These are phyloP conservation scores for Orbilia blumenaviensis DNA, from an alignment of 2,329 filamentous ascomycete species.

Conservation along the genomic window DNA sequence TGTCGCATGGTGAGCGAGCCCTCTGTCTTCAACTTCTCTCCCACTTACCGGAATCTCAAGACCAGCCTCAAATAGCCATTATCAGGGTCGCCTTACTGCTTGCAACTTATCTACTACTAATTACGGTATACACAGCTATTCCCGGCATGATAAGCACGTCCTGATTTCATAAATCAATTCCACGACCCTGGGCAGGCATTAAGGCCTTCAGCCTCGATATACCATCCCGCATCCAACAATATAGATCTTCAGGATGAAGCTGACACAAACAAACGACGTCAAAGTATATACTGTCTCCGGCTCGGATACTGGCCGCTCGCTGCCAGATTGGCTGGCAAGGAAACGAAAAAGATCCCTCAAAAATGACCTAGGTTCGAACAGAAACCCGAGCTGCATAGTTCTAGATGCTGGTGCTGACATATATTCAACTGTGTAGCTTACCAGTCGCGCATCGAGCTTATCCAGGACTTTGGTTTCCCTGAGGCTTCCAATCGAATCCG, in stretches of 20 bases:
- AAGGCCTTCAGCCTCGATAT: neutral
- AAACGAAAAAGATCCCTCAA: slow-evolving; percentile 91
- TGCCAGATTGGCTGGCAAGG: slow-evolving; percentile 94
- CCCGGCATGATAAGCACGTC: slow-evolving; percentile 3
- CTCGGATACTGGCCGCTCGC: slow-evolving; percentile 81
- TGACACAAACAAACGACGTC: slow-evolving; percentile 81
- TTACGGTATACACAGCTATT: neutral
- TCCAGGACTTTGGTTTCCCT: slow-evolving; percentile 98
- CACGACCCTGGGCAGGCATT: neutral
- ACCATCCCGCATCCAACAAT: neutral
- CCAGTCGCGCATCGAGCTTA: slow-evolving; percentile 88
- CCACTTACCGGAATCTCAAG: neutral
- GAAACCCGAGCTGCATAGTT: neutral
- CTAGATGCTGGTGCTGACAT: neutral
- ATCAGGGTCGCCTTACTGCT: neutral
- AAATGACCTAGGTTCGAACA: slow-evolving; percentile 69
- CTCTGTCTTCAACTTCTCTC: neutral
- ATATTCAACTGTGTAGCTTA: slow-evolving; percentile 70
- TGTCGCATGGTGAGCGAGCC: neutral
- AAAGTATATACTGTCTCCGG: slow-evolving; percentile 96
- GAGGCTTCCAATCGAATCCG: slow-evolving; percentile 91
- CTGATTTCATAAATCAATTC: neutral
- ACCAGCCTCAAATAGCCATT: neutral
- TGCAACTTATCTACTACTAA: neutral
- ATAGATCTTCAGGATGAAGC: slow-evolving; percentile 70